Conservation (phyloP, 768 basidiomycete species). For the Candolleomyces efflorescens region DNA sequence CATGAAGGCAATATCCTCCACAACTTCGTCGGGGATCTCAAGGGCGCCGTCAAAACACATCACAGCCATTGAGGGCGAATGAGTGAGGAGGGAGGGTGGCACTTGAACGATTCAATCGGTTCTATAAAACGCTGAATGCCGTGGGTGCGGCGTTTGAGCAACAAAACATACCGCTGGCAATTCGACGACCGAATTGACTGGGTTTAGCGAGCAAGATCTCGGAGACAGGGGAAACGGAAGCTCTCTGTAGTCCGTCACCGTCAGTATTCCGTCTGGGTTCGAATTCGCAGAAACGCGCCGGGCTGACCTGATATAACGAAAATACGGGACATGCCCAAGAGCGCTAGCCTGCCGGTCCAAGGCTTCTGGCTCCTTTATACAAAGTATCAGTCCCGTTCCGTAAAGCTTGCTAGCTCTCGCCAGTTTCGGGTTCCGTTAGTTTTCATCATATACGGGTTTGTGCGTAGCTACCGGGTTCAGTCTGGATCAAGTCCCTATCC, state of each 20-base stretch:
- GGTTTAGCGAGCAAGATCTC: neutral
- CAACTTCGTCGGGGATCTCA: neutral
- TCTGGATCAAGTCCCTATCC: neutral
- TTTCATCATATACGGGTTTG: neutral
- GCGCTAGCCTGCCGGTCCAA: no score
- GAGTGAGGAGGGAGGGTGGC: neutral
- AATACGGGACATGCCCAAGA: no score
- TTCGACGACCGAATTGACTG: no score
- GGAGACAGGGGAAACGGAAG: no score
- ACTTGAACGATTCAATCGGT: neutral
- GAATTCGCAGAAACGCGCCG: no score
- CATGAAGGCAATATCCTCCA: conserved; percentile 6
- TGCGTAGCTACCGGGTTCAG: neutral
- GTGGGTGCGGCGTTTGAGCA: neutral
- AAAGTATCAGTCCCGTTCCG: no score
- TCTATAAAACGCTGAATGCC: neutral
- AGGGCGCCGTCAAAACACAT: neutral
- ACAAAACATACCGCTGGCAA: neutral
- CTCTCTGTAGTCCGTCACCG: no score
- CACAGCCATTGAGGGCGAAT: neutral
- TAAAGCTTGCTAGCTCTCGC: no score
- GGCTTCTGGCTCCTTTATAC: no score
- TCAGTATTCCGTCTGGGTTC: no score
- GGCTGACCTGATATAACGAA: no score
- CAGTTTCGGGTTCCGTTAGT: no score